Evolutionary conservation across 1,139 yeast genomes (phyloP).

Genomic region (Torulaspora pretoriensis): DNA sequence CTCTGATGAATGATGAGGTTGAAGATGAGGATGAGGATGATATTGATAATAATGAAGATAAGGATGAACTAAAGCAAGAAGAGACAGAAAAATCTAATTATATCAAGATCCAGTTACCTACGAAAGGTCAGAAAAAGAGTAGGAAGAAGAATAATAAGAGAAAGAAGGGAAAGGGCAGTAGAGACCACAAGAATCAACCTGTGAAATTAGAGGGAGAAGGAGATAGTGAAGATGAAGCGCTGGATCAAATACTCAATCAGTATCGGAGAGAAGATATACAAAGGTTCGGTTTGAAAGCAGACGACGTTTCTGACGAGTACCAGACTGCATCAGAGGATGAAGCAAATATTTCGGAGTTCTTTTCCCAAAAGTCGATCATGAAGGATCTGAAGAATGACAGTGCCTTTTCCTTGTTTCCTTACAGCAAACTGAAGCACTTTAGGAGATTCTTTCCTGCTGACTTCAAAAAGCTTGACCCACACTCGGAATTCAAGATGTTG

Average conservation of each 20-base stretch:
- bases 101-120: constrained; percentile 21
- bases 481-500: constrained; percentile 64
- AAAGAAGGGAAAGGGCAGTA: constrained; percentile 14
- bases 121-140: constrained; percentile 29
- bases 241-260: constrained; percentile 31
- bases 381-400: constrained; percentile 38
- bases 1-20: constrained; percentile 45
- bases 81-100: constrained; percentile 9
- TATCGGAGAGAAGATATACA: constrained; percentile 28
- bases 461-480: constrained; percentile 66
- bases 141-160: constrained; percentile 25
- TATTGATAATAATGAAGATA: constrained; percentile 29
- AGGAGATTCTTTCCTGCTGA: constrained; percentile 43
- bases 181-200: constrained; percentile 12
- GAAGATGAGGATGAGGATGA: constrained; percentile 40
- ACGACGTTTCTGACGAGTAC: constrained; percentile 31
- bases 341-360: constrained; percentile 37
- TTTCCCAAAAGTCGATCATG: constrained; percentile 34
- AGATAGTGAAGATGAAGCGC: constrained; percentile 30
- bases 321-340: constrained; percentile 38
- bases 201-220: constrained; percentile 18
- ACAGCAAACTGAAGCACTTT: constrained; percentile 41
- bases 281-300: constrained; percentile 12
- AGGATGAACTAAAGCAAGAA: constrained; percentile 11
- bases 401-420: constrained; percentile 44